Conservation (phyloP, 2,329 filamentous ascomycete genomes). For the Aureobasidium musti region DNA sequence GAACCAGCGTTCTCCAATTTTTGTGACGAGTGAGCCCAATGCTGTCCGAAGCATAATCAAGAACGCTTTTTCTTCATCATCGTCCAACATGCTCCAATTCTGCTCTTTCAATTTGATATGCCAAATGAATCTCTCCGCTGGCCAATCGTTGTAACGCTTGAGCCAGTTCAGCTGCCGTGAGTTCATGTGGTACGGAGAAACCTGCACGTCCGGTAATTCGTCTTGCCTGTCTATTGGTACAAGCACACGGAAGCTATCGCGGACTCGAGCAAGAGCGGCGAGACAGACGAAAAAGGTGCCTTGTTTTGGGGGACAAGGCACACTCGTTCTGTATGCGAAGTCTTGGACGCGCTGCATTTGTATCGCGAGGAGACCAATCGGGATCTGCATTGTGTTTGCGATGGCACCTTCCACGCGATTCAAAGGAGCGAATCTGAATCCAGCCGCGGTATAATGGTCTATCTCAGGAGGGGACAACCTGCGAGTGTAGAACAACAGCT, state of each 20-base stretch:
- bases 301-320: slow-evolving; percentile 43
- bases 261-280: slow-evolving; percentile 40
- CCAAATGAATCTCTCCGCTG: slow-evolving; percentile 34
- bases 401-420: slow-evolving; percentile 69
- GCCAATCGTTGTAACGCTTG: slow-evolving; percentile 41
- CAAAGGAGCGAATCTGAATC: slow-evolving; percentile 75
- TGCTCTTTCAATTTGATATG: slow-evolving; percentile 30
- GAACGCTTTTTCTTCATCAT: slow-evolving; percentile 44
- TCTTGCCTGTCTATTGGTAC: slow-evolving; percentile 46
- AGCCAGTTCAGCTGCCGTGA: slow-evolving; percentile 41
- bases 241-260: slow-evolving; percentile 47
- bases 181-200: slow-evolving; percentile 39
- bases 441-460: slow-evolving; percentile 65
- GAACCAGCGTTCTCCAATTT: slow-evolving; percentile 47
- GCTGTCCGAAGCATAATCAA: slow-evolving; percentile 40
- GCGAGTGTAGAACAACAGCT: slow-evolving; percentile 77
- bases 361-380: slow-evolving; percentile 60
- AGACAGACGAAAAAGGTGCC: slow-evolving; percentile 45
- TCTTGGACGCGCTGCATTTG: slow-evolving; percentile 66
- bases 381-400: slow-evolving; percentile 72
- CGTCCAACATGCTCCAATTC: slow-evolving; percentile 31
- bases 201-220: slow-evolving; percentile 49
- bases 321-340: slow-evolving; percentile 54
- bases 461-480: slow-evolving; percentile 62
- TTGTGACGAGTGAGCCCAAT: slow-evolving; percentile 38